phyloP scores from a whole-genome alignment of 2,329 filamentous ascomycete species.

The Sarocladiaceae sp. region DNA sequence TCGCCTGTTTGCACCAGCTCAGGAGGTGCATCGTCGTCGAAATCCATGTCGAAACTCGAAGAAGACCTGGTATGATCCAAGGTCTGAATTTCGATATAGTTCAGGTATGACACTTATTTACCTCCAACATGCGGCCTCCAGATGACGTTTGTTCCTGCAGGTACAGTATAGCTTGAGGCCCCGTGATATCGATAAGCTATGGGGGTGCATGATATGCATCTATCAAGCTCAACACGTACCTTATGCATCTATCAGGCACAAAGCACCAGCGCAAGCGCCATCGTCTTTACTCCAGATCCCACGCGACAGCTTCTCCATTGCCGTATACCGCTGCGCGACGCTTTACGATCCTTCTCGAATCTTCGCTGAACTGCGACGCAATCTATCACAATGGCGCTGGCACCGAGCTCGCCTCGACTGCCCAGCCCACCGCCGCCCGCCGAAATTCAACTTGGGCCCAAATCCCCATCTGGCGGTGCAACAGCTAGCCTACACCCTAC shows the following conservation, averaged over 20 bases:
- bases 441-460: conserved; percentile 83
- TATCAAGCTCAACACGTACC: conserved; percentile 14
- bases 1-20: conserved; percentile 48
- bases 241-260: conserved; percentile 15
- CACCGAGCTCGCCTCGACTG: conserved; percentile 80
- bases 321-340: neutral
- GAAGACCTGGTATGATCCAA: too few relatives aligned
- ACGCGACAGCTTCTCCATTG: neutral
- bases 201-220: conserved; percentile 13
- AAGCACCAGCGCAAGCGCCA: conserved; percentile 9
- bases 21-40: conserved; percentile 62
- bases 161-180: neutral
- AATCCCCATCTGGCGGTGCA: conserved; percentile 59
- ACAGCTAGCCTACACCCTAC: conserved; percentile 49
- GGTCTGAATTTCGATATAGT: too few relatives aligned
- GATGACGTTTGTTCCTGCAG: conserved; percentile 6
- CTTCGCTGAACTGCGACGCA: too few relatives aligned
- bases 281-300: conserved; percentile 8
- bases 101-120: too few relatives aligned
- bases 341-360: neutral
- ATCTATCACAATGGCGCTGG: conserved; percentile 43
- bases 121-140: too few relatives aligned
- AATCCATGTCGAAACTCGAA: conserved; percentile 41
- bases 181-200: neutral
- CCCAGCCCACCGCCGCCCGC: conserved; percentile 92